Percentiles rank a stretch among this genome's conserved stretches.
Evolutionary conservation across 768 basidiomycete genomes (phyloP).

Genomic region (Suillus clintonianus): DNA sequence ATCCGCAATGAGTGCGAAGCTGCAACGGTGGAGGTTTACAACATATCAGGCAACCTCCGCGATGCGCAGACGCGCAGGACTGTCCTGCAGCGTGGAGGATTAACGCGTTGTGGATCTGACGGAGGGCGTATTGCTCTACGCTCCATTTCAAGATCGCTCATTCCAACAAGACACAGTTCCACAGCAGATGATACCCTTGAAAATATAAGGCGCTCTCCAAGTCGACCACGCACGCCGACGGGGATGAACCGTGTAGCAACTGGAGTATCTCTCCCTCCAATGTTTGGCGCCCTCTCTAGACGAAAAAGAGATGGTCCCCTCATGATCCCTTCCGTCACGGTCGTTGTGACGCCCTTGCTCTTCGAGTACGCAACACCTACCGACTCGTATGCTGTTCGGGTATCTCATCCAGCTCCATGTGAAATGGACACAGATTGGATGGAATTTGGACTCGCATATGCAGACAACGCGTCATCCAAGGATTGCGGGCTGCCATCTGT

Average conservation of each 20-base stretch:
- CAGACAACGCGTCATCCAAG: conserved; percentile 14
- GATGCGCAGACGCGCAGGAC: conserved; percentile 66
- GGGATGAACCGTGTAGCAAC: conserved; percentile 15
- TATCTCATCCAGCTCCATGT: conserved; percentile 56
- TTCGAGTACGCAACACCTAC: conserved; percentile 27
- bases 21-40: conserved; percentile 61
- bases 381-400: conserved; percentile 59
- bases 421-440: conserved; percentile 70
- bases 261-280: conserved; percentile 13
- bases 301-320: conserved; percentile 55
- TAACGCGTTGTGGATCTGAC: conserved; percentile 61
- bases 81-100: conserved; percentile 59
- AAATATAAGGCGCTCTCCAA: conserved; percentile 18
- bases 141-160: conserved; percentile 30
- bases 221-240: conserved; percentile 20
- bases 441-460: conserved; percentile 70
- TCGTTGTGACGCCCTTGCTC: conserved; percentile 53
- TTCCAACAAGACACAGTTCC: conserved; percentile 12
- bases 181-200: conserved; percentile 21
- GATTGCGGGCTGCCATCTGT: conserved; percentile 42
- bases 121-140: conserved; percentile 62
- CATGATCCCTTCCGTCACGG: conserved; percentile 61
- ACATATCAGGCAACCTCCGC: conserved; percentile 54
- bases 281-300: conserved; percentile 34
- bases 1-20: conserved; percentile 61